These are phyloP conservation scores for Wickerhamomyces bisporus DNA, from an alignment of 805 yeast species.

Conservation along the genomic window DNA sequence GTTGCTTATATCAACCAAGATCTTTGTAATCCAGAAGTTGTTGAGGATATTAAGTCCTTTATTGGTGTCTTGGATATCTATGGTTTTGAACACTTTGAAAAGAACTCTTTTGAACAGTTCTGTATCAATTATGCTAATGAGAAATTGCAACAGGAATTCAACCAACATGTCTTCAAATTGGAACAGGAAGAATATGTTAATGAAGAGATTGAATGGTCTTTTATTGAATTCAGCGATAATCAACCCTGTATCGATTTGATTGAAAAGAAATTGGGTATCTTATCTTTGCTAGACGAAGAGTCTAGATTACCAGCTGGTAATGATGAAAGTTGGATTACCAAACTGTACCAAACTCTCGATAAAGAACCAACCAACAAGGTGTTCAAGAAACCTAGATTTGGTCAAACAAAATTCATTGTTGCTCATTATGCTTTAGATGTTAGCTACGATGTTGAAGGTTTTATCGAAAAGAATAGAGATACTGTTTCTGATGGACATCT, in stretches of 20 bases:
- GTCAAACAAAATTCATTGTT: constrained; percentile 84
- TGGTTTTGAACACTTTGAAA: constrained; percentile 94
- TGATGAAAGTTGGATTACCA: constrained; percentile 88
- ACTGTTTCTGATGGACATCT: constrained; percentile 95
- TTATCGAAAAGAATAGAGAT: constrained; percentile 94
- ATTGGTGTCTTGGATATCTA: constrained; percentile 97
- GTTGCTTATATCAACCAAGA: constrained; percentile 79
- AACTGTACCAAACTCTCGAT: constrained; percentile 79
- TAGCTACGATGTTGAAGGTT: constrained; percentile 86
- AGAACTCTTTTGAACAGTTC: constrained; percentile 93
- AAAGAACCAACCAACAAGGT: constrained; percentile 71
- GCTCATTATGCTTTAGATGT: constrained; percentile 95
- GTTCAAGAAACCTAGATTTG: constrained; percentile 91
- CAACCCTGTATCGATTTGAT: constrained; percentile 94
- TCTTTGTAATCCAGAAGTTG: constrained; percentile 70
- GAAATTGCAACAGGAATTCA: constrained; percentile 94
- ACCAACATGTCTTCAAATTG: constrained; percentile 93
- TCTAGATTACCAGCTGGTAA: constrained; percentile 90
- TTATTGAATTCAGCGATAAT: constrained; percentile 92
- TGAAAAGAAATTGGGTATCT: constrained; percentile 82
- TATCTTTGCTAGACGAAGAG: constrained; percentile 89
- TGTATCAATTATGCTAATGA: constrained; percentile 97
- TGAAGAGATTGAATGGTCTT: constrained; percentile 94
- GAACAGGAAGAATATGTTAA: constrained; percentile 93
- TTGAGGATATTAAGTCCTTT: constrained; percentile 56